phyloP scores from a whole-genome alignment of 2,329 filamentous ascomycete species.

The Fonsecaea erecta region DNA sequence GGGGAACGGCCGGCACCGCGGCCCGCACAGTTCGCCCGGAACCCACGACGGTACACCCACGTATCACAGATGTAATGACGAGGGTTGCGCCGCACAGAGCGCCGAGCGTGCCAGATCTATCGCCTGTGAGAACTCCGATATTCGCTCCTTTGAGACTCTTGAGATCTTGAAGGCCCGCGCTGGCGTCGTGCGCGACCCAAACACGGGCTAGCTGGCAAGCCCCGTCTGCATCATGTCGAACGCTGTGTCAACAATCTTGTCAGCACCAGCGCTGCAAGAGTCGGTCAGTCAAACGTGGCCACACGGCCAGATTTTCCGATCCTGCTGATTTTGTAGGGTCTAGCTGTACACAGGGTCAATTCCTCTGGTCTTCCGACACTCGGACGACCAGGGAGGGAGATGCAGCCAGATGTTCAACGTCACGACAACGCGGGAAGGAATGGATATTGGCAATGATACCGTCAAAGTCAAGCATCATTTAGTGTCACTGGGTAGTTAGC shows the following conservation, averaged over 20 bases:
- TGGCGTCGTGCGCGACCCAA: background rate
- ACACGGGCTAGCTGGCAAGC: background rate
- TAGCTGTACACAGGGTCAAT: background rate
- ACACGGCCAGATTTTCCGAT: background rate
- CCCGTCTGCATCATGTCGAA: background rate
- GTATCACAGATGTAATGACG: slow-evolving; percentile 17
- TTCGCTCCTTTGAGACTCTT: background rate
- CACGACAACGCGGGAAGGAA: background rate
- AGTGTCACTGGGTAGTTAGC: background rate
- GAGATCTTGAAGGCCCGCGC: background rate
- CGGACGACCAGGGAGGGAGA: background rate
- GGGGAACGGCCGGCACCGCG: background rate
- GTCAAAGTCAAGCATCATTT: background rate
- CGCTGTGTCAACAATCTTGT: background rate
- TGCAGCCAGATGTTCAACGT: background rate
- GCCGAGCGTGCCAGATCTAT: slow-evolving; percentile 16
- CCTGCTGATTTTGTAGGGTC: background rate
- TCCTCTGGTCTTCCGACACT: background rate
- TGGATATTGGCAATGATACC: background rate
- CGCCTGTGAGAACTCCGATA: slow-evolving; percentile 17
- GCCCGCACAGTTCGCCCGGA: background rate
- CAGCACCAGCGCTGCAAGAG: background rate
- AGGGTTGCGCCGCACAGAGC: slow-evolving; percentile 1
- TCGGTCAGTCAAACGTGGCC: background rate
- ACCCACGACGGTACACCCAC: too few relatives aligned